Evolutionary conservation across 2,329 filamentous ascomycete species (phyloP).

Genomic region (Elsinoe australis): DNA sequence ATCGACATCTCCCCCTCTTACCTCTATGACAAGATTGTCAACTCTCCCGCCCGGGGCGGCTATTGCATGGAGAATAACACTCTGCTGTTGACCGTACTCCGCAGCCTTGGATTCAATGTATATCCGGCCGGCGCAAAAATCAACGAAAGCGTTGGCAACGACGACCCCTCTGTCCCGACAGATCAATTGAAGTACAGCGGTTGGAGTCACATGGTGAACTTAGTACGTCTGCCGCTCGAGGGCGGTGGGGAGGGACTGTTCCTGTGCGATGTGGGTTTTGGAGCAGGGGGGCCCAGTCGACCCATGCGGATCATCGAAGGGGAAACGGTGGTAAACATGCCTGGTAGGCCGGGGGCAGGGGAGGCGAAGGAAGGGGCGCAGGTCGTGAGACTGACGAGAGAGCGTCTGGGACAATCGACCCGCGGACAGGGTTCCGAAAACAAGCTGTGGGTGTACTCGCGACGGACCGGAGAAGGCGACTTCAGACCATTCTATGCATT

Average conservation of each 20-base stretch:
- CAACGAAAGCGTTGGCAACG: conserved; percentile 22
- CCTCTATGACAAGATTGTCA: conserved; percentile 49
- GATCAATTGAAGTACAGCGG: conserved; percentile 23
- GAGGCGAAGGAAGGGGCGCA: conserved; percentile 22
- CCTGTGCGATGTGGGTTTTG: conserved; percentile 40
- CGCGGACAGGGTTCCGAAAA: conserved; percentile 25
- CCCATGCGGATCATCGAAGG: conserved; percentile 34
- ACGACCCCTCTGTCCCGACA: background rate
- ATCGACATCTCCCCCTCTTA: conserved; percentile 44
- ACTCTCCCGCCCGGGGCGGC: conserved; percentile 40
- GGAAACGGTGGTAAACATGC: background rate
- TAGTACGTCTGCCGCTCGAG: conserved; percentile 33
- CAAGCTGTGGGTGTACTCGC: conserved; percentile 39
- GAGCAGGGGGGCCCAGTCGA: conserved; percentile 29
- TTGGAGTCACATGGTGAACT: conserved; percentile 40
- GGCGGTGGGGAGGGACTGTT: conserved; percentile 27
- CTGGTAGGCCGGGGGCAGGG: conserved; percentile 27
- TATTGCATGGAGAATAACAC: conserved; percentile 56
- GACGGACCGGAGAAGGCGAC: conserved; percentile 32
- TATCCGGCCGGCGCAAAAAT: conserved; percentile 37
- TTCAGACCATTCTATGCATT: conserved; percentile 62
- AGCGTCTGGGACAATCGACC: background rate
- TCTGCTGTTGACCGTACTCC: conserved; percentile 46
- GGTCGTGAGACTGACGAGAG: conserved; percentile 2
- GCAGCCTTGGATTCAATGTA: conserved; percentile 44